phyloP scores from a whole-genome alignment of 75 land plant species.

The Azolla pinnata region DNA sequence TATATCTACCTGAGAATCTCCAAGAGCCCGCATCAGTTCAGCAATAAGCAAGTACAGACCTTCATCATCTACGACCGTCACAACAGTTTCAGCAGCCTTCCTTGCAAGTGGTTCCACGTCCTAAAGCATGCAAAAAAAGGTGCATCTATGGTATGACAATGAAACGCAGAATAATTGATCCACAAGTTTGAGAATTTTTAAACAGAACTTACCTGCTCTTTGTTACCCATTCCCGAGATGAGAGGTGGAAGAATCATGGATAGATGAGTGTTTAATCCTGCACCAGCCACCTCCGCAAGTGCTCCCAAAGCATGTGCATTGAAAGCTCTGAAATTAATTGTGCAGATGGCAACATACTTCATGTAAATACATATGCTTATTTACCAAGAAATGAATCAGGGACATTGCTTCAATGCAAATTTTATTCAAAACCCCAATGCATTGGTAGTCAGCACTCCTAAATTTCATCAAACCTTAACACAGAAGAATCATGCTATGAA shows the following conservation, averaged over 20 bases:
- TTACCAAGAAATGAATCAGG: no score
- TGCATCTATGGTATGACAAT: no score
- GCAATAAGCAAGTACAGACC: constrained; percentile 73
- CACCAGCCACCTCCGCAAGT: constrained; percentile 98
- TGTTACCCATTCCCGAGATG: constrained; percentile 71
- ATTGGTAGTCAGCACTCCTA: no score
- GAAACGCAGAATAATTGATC: no score
- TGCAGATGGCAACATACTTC: not conserved
- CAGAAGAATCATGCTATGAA: no score
- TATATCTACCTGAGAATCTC: constrained; percentile 56
- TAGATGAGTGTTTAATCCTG: constrained; percentile 74
- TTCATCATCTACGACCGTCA: constrained; percentile 83
- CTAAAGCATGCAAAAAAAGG: constrained; percentile 30
- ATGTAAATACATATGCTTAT: not conserved
- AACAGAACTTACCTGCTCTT: constrained; percentile 42
- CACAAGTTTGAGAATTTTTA: not conserved
- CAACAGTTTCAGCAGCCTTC: constrained; percentile 95
- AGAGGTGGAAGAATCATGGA: constrained; percentile 75
- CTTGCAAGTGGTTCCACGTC: constrained; percentile 59
- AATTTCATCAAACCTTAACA: no score
- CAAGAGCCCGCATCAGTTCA: constrained; percentile 73
- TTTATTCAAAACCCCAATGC: no score
- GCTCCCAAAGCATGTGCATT: constrained; percentile 99
- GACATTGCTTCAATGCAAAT: no score
- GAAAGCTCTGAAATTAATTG: constrained; percentile 55